Base-by-base conservation (phyloP, 2,329 filamentous ascomycete genomes). In the Monosporascus ibericus region DNA sequence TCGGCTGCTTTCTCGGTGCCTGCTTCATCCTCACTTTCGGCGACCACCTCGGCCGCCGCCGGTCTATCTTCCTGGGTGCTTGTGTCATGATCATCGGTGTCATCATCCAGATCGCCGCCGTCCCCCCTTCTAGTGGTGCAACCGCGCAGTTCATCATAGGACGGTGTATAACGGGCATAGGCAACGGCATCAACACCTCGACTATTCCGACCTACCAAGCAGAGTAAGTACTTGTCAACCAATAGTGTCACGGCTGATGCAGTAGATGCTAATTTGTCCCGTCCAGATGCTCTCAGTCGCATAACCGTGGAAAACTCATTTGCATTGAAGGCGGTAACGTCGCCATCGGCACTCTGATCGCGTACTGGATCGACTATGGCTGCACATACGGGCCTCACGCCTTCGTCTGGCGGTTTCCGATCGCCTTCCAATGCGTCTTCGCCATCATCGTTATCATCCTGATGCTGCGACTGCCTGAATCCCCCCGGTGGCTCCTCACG, bases 271-370 rank as follows among this genome's bases (percentile, higher is more conserved):
- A 44, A 64, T 50, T 18, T 39, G 15, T 50, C n/a, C 15, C 37
- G 15, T 52, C 53, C 44, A 64, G 62, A 66, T 76, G 67, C 50
- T 63, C 62, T 54, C 61, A 64, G 18, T 76, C 80, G 0, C 77
- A 75, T 59, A 83, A 82, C 65, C 76, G 81, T 57, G 82, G 82
- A 57, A 74, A 82, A 36, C 67, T 84, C 50, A 84, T 84, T 59
- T 83, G 80, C 64, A 81, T 84, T 47, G 80, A 72, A 51, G 71
- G 71, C 25, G 71, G 70, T 5, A 69, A 70, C 51, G 71, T 73
- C 34, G 71, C 71, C 27, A 71, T 73, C 40, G 71, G 71, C 44
- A 72, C 70, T 14, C 62, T 74, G 60, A 71, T 74, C 38, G 70
- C 70, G 5, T 72, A 72, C 57, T 74, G 71, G 71, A 66, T 72